Evolutionary conservation across 164 flowering plant species (phyloP), one percentile per base, ranked within the genome.

Genomic region (Umbellularia californica): DNA sequence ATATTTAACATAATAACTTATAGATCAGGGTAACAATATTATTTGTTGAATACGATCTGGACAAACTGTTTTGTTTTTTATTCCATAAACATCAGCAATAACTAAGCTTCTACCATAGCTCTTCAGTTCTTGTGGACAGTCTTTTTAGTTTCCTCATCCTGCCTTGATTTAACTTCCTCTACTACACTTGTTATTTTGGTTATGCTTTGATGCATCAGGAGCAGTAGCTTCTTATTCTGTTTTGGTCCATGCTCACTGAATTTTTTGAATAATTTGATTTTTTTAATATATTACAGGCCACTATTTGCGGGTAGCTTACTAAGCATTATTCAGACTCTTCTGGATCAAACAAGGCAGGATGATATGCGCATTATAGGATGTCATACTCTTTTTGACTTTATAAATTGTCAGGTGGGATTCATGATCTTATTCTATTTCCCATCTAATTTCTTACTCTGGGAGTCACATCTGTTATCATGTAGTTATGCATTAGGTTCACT

Each of bases 281-380:
- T 55, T 41, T 72, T 30, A 75, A 75, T 50, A 2, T 72, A 35
- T 74, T 30, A 70, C 88, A 93, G 99, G 99, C 92, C 98, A 65
- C 80, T 95, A 65, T 90, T 93, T 83, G 94, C 99, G 28, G 89
- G 88, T 83, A 93, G 98, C 82, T 82, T 92, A 60, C 72, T 93
- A 65, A 89, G 86, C 82, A 83, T 92, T 51, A 87, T 93, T 75
- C 86, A 85, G 23, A 87, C 88, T 74, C 79, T 93, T 66, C 82
- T 95, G 78, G 98, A 93, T 75, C 94, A 92, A 81, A 85, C 94
- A 71, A 82, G 90, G 50, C 91, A 90, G 67, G 90, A 90, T 83
- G 97, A 93, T 75, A 86, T 95, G 82, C 82, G 80, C 35, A 84
- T 89, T 73, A 79, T 90, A 73, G 98, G 99, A 77, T 95, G 99